Evolutionary conservation across 106 monocot species (phyloP).

Genomic region (Dactylorhiza incarnata): DNA sequence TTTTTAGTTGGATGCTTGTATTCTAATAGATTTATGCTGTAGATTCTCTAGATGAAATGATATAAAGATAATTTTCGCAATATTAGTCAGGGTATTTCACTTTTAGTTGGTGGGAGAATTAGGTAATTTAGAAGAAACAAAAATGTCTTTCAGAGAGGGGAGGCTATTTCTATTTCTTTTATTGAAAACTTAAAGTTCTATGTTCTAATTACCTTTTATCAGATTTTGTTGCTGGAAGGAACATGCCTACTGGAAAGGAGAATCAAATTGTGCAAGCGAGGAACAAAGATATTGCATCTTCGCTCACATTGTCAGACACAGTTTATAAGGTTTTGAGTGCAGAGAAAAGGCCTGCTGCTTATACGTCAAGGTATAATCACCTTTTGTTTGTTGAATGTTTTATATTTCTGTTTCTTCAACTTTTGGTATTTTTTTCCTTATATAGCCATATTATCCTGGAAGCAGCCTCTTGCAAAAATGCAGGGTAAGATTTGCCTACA

Average conservation of each 20-base stretch:
- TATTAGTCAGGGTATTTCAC: neutral
- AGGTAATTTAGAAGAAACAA: neutral
- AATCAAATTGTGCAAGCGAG: constrained; percentile 28
- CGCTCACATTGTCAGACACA: constrained; percentile 7
- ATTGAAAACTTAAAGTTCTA: neutral
- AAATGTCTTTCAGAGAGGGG: neutral
- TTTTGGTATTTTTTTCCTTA: neutral
- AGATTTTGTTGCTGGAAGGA: constrained; percentile 46
- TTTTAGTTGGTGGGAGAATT: neutral
- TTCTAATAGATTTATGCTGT: too few species aligned
- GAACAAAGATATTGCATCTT: constrained; percentile 30
- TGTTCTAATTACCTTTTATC: constrained; percentile 7
- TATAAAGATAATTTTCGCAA: neutral
- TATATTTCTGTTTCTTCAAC: neutral
- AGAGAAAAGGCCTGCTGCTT: constrained; percentile 21
- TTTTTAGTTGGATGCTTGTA: too few species aligned
- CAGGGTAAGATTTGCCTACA: too few species aligned
- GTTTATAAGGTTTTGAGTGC: neutral
- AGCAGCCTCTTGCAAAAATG: too few species aligned
- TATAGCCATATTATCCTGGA: too few species aligned
- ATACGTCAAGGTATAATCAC: constrained; percentile 31
- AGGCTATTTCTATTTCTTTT: neutral
- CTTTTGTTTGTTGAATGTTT: neutral
- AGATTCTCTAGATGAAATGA: neutral
- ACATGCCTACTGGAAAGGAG: constrained; percentile 34